These are phyloP conservation scores for Rubia balearica DNA, from an alignment of 305 asterid genomes.

Conservation along the genomic window DNA sequence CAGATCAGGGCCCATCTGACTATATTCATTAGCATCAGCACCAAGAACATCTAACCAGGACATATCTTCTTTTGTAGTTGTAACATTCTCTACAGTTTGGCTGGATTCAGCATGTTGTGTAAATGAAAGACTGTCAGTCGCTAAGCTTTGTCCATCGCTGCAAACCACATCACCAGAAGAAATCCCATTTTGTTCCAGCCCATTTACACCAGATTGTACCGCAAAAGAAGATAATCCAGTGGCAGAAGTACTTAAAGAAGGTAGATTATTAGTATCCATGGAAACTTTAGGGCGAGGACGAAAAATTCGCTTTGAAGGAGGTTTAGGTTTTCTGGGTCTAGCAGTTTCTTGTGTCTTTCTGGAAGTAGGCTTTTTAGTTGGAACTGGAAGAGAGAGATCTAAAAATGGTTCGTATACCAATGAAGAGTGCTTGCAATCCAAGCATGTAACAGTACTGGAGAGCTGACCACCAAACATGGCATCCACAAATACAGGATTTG, in stretches of 20 bases:
- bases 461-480: slow-evolving; percentile 76
- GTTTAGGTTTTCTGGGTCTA: slow-evolving; percentile 61
- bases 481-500: slow-evolving; percentile 58
- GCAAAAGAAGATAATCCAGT: slow-evolving; percentile 29
- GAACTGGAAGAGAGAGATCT: slow-evolving; percentile 88
- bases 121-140: slow-evolving; percentile 32
- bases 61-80: slow-evolving; percentile 22
- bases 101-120: slow-evolving; percentile 26
- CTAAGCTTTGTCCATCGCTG: slow-evolving; percentile 42
- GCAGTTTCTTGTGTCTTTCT: slow-evolving; percentile 34
- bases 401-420: slow-evolving; percentile 66
- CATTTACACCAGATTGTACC: slow-evolving; percentile 27
- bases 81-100: slow-evolving; percentile 23
- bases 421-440: slow-evolving; percentile 78
- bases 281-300: slow-evolving; percentile 36
- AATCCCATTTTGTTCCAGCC: slow-evolving; percentile 25
- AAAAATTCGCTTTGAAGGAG: slow-evolving; percentile 53
- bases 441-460: slow-evolving; percentile 71
- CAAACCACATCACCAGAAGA: slow-evolving; percentile 32
- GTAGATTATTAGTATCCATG: slow-evolving; percentile 27
- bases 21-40: slow-evolving; percentile 25
- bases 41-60: slow-evolving; percentile 52
- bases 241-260: slow-evolving; percentile 28
- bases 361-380: slow-evolving; percentile 63
- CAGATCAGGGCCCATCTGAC: slow-evolving; percentile 30